phyloP scores from a whole-genome alignment of 768 basidiomycete genomes.

The Leccinum longicurvipes region DNA sequence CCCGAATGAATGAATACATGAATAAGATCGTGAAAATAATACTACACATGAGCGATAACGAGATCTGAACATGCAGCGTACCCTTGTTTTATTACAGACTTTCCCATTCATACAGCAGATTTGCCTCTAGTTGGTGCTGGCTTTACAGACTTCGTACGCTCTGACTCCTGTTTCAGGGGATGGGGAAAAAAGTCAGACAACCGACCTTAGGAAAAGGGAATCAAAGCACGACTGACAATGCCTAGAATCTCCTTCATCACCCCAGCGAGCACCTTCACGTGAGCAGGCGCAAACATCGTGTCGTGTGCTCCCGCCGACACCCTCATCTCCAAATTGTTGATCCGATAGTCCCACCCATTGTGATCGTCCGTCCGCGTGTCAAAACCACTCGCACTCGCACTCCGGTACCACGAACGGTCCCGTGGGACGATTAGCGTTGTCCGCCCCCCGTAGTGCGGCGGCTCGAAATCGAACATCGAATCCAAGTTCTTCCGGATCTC shows the following conservation, averaged over 20 bases:
- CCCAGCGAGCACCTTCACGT: conserved; percentile 28
- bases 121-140: no score
- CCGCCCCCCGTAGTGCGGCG: conserved; percentile 22
- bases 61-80: no score
- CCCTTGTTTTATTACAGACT: no score
- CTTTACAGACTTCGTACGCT: no score
- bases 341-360: conserved; percentile 29
- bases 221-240: no score
- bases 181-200: no score
- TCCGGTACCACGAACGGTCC: conserved; percentile 33
- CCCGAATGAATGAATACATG: no score
- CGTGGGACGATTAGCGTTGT: conserved; percentile 29
- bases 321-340: conserved; percentile 28
- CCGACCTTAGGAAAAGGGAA: no score
- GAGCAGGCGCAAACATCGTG: conserved; percentile 32
- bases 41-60: no score
- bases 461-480: conserved; percentile 32
- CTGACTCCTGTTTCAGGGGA: no score
- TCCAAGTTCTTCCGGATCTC: conserved; percentile 34
- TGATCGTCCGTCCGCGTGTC: conserved; percentile 31
- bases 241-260: conserved; percentile 22
- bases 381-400: conserved; percentile 26
- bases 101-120: no score
- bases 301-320: conserved; percentile 27
- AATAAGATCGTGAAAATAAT: no score